Evolutionary conservation across 306 rosid genomes (phyloP), one percentile per base, ranked within the genome.

Genomic region (Comarum palustre): DNA sequence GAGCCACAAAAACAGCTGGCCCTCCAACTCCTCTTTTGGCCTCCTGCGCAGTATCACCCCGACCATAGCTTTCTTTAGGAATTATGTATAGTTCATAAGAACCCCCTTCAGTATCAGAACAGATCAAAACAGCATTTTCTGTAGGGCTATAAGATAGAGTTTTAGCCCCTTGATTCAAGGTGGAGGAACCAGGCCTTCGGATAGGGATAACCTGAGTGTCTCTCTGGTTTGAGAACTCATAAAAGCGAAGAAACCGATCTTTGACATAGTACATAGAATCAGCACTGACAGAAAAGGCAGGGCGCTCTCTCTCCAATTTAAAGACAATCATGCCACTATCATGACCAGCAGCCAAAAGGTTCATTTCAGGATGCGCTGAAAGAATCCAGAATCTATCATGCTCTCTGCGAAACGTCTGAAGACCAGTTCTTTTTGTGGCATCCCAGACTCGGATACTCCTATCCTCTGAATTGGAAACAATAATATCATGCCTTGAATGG

Each of bases 351-450:
- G 97, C 97, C 87, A 91, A 82, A 76, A 91, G 85, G 86, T 91
- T 89, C 96, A 91, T 87, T 85, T 89, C 97, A 78, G 97, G 97
- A 57, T 91, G 97, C 8, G 93, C 78, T 17, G 97, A 85, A 69
- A 91, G 97, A 86, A 91, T 91, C 97, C 97, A 91, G 73, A 91
- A 91, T 52, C 97, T 81, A 74, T 91, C 97, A 79, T 91, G 97
- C 82, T 91, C 97, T 41, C 97, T 75, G 62, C 97, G 92, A 79
- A 91, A 91, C 34, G 97, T 91, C 84, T 91, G 97, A 39, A 91
- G 80, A 69, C 97, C 97, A 72, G 97, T 91, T 66, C 97, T 76
- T 82, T 87, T 91, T 36, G 96, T 91, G 24, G 82, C 96, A 87
- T 91, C 97, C 97, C 97, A 91, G 66, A 91, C 96, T 54, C 96